These are phyloP conservation scores for Lachnellula willkommii DNA, from an alignment of 2,329 filamentous ascomycete genomes.

Conservation along the genomic window DNA sequence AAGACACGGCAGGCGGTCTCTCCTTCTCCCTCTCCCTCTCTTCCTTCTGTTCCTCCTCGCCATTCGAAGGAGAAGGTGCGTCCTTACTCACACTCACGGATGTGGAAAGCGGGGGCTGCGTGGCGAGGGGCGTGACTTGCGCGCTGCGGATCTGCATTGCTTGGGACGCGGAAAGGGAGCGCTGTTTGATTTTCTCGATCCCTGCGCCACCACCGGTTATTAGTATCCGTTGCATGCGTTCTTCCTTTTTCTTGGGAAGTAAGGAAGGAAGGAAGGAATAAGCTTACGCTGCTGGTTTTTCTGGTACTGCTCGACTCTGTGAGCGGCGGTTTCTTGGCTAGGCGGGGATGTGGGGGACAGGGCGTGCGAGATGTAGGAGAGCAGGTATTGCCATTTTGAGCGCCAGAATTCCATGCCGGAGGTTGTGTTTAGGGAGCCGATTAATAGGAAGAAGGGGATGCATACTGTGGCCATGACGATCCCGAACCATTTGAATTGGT, in stretches of 20 bases:
- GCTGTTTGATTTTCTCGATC: background rate
- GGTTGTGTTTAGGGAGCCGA: slow-evolving; percentile 41
- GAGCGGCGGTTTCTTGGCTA: too few species aligned
- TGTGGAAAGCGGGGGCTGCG: background rate
- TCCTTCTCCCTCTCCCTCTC: background rate
- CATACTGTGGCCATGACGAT: slow-evolving; percentile 35
- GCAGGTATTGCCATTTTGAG: slow-evolving; percentile 16
- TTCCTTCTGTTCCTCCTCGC: too few species aligned
- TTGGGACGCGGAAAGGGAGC: background rate
- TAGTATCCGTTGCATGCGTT: background rate
- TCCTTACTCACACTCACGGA: background rate
- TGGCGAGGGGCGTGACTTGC: background rate
- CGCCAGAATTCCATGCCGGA: slow-evolving; percentile 27
- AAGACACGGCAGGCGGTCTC: background rate
- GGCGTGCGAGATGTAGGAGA: slow-evolving; percentile 4
- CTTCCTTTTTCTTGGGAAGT: background rate
- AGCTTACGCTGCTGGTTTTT: background rate
- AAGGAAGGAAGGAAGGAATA: too few species aligned
- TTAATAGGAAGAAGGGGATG: slow-evolving; percentile 45
- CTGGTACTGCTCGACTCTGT: background rate
- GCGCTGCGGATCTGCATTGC: background rate
- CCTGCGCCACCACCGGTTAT: background rate
- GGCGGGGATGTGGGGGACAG: background rate
- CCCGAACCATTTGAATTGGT: slow-evolving; percentile 42
- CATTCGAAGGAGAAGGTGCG: background rate